Evolutionary conservation across 306 rosid genomes (phyloP), one percentile per base, ranked within the genome.

Genomic region (Malus sieversii): DNA sequence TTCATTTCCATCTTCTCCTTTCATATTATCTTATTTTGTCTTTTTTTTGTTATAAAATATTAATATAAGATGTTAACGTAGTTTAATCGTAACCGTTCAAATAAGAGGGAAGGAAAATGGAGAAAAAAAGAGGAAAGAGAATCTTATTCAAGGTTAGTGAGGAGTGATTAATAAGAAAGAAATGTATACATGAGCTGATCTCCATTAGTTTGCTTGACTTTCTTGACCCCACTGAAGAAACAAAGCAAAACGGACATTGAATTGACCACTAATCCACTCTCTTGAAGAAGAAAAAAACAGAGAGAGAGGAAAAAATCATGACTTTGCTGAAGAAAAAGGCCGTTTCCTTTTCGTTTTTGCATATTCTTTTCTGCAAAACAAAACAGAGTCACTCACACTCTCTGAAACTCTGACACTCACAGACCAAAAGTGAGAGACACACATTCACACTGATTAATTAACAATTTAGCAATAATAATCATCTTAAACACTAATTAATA

Each of bases 301-400:
- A 57, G 13, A n/a, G 22, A 3, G 61, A 10, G 30, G 76, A 71
- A 76, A 66, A 76, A 66, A 86, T 80, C 84, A 82, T 84, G 82
- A 82, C 69, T 71, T 61, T 35, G 45, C 70, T 68, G 82, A 81
- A 74, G 66, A 40, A 85, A 89, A 80, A 81, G 70, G 33, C 29
- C 80, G 79, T 76, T 52, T 14, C 77, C 80, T 74, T 83, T 73
- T 32, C 38, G 3, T 19, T 8, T 19, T 27, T 22, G 68, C 68
- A 15, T 57, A 8, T n/a, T 64, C 5, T 25, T 61, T 16, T 60
- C 14, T 38, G 70, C 70, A 66, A 62, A 70, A 44, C 20, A 62
- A 3, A 57, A 57, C 27, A n/a, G 62, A 57, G 62, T 2, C 20
- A 48, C 55, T 48, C n/a, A 5, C 42, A 23, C 45, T 0, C 18